Evolutionary conservation across 2,329 filamentous ascomycete genomes (phyloP), one percentile per base, ranked within the genome.

Genomic region (Botrytis fragariae): DNA sequence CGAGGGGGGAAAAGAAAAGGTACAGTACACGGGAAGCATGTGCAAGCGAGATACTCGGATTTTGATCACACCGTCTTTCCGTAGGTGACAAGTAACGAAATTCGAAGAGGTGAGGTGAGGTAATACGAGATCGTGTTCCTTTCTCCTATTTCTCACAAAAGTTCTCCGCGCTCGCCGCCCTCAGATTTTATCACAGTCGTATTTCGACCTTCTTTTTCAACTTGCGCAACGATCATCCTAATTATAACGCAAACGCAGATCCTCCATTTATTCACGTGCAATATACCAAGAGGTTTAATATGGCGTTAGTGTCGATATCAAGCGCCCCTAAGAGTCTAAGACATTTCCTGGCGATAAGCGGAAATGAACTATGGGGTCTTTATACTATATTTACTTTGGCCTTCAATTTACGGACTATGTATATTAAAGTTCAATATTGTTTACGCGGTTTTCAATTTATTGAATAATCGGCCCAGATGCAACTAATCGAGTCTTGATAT

Each of bases 61-160:
- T 63, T 48, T 61, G 42, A 62, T 70, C 68, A 62, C 68, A 70
- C 68, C 68, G 68, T 70, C 68, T 70, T 70, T 70, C 57, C 57
- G 37, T 12, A 62, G 22, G 45, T 39, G 45, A 70, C 42, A 45
- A 45, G 57, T 29, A 29, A 57, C 44, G n/a, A 37, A 37, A 10
- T 2, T 12, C 29, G 1, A 18, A 54, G 44, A 35, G 0, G 39
- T 42, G 14, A 54, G 64, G 32, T 54, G 44, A 67, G 42, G 64
- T 54, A 29, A 67, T 39, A 67, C 64, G 32, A 67, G 64, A 67
- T 39, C 45, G 25, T 42, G 25, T 54, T 48, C 51, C 45, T 65
- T 65, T 48, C 42, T 65, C 64, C 45, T 54, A 5, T 37, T 16
- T 54, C n/a, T 32, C 32, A 32, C 16, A 45, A 18, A 20, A 67